Evolutionary conservation across 805 yeast species (phyloP), one percentile per base, ranked within the genome.

Genomic region (Metschnikowia gelsemii): DNA sequence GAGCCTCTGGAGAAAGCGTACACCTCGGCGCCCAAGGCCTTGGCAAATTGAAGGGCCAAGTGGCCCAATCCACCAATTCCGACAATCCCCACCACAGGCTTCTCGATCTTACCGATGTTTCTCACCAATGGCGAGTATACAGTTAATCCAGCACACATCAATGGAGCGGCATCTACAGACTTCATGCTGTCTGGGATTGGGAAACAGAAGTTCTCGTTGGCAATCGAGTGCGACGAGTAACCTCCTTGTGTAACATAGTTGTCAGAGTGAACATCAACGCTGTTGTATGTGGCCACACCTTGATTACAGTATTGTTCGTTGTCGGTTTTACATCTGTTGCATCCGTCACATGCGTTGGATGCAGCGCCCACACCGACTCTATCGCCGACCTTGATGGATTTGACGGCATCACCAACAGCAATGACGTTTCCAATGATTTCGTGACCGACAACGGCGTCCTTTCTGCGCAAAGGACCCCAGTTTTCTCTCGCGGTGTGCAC

Each of bases 121-220:
- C 82, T 70, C 44, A 74, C 66, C 51, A 84, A 62, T 41, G 91
- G 91, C 6, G 86, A 75, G 65, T 67, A 84, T 11, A 79, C 81
- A 9, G 91, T 84, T 57, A 82, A 66, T 41, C 91, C 91, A 42
- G 87, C 91, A 68, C 91, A 84, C 66, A 83, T 64, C 64, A 84
- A 65, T 38, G 90, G 89, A 3, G 88, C 89, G 21, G 79, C 87
- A 20, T 70, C 64, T 25, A 70, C 76, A 32, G 77, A 67, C 26
- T 74, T 68, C 43, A 77, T 51, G 12, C 40, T 56, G 6, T 74
- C 78, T 32, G 91, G 90, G 44, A 84, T 75, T 34, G 78, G 79
- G 65, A 84, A 73, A 2, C 73, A 82, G 58, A 79, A 79, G 44
- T 73, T 70, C 59, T 81, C 84, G 59, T 79, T 75, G 36, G 80